phyloP scores from a whole-genome alignment of 2,329 filamentous ascomycete species.

The Colletotrichum tropicale region DNA sequence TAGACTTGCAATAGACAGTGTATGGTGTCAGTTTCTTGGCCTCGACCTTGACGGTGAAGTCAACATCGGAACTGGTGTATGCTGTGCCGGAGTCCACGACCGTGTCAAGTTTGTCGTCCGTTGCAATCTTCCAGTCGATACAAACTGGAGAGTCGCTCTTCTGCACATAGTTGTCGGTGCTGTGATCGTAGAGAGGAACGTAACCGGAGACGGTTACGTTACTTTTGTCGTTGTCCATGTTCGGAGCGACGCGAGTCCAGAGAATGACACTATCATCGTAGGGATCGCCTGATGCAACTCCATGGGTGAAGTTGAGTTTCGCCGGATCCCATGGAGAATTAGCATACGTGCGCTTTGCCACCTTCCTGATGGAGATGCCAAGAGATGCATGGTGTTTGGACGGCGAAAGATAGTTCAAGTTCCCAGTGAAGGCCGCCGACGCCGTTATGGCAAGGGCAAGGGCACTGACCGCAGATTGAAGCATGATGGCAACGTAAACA shows the following conservation, averaged over 20 bases:
- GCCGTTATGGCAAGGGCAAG: not conserved
- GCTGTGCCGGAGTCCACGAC: constrained; percentile 62
- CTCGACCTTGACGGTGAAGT: constrained; percentile 78
- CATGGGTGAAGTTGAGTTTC: constrained; percentile 67
- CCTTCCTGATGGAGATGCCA: constrained; percentile 67
- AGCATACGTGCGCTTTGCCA: constrained; percentile 57
- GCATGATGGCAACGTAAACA: not conserved
- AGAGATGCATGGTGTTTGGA: constrained; percentile 67
- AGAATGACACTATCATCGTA: constrained; percentile 63
- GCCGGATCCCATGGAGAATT: constrained; percentile 46
- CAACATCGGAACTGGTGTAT: constrained; percentile 75
- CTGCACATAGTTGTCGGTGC: constrained; percentile 51
- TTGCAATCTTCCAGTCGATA: constrained; percentile 66
- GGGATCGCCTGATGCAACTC: constrained; percentile 56
- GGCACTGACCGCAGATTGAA: not conserved
- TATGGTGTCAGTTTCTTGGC: constrained; percentile 65
- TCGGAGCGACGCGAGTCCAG: constrained; percentile 53
- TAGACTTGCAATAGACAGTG: constrained; percentile 58
- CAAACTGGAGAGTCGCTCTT: constrained; percentile 62
- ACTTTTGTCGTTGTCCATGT: constrained; percentile 48
- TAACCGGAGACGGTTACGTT: constrained; percentile 47
- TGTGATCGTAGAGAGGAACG: constrained; percentile 49
- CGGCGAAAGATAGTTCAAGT: constrained; percentile 72
- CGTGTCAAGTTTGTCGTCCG: constrained; percentile 41
- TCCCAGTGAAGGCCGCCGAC: constrained; percentile 34